Evolutionary conservation across 352 stramenopile species (phyloP).

Genomic region (Phytophthora sp.): DNA sequence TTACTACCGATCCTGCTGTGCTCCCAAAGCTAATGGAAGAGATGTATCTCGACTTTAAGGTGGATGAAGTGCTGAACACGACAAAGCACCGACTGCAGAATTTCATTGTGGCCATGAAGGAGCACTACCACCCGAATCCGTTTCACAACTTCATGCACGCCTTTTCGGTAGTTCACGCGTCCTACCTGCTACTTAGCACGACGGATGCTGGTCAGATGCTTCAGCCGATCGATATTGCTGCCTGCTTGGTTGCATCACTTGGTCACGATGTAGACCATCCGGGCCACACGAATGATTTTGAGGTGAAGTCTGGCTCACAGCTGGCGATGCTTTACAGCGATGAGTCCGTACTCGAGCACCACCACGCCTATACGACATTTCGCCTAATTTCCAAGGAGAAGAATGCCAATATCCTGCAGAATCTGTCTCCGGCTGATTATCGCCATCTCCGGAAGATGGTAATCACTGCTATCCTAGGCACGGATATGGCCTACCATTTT

Average conservation of each 20-base stretch:
- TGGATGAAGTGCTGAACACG: constrained; percentile 67
- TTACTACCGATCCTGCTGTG: constrained; percentile 52
- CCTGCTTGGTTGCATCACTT: constrained; percentile 83
- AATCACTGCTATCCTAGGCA: constrained; percentile 87
- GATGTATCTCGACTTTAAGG: constrained; percentile 81
- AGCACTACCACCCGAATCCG: constrained; percentile 88
- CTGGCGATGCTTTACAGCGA: constrained; percentile 90
- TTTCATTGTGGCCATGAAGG: constrained; percentile 83
- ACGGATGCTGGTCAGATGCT: constrained; percentile 71
- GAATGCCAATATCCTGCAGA: constrained; percentile 85
- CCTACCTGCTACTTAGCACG: constrained; percentile 85
- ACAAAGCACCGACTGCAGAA: constrained; percentile 67
- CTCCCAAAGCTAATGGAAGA: constrained; percentile 67
- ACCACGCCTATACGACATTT: constrained; percentile 90
- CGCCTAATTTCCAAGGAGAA: constrained; percentile 86
- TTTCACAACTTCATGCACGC: constrained; percentile 94
- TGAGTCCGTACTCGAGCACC: constrained; percentile 89
- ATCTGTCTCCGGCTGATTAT: constrained; percentile 72
- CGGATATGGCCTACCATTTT: constrained; percentile 92
- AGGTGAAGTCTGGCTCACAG: constrained; percentile 78
- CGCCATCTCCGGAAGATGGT: constrained; percentile 89
- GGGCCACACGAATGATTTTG: constrained; percentile 90
- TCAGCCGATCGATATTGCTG: constrained; percentile 84
- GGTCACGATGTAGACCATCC: constrained; percentile 93
- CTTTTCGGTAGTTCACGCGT: constrained; percentile 86